Evolutionary conservation across 768 basidiomycete genomes (phyloP), one percentile per base, ranked within the genome.

Genomic region (Lepiota brunneoincarnata): DNA sequence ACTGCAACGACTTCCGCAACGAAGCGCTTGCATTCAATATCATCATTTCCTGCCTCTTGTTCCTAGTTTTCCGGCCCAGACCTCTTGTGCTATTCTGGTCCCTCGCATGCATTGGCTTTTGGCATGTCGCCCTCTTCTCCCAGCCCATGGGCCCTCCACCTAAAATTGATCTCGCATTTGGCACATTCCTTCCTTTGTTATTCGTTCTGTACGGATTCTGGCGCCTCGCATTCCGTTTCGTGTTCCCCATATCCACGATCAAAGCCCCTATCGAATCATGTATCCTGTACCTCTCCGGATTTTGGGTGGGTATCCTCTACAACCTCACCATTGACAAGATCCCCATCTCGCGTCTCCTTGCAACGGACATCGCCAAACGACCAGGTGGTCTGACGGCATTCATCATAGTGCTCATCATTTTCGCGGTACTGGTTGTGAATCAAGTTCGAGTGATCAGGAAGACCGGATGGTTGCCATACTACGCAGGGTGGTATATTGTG

Each of bases 371-470:
- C 50, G 66, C 63, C 6, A 78, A 82, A 61, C 79, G 82, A 35
- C 77, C 81, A 4, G 90, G 90, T 20, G 89, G 84, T 4, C 74
- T 92, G 42, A 72, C 75, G 1, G 82, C 85, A 5, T 74, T 92
- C 31, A 76, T 90, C 40, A 76, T 93, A 58, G 83, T 92, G 49
- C 60, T 86, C 38, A 57, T 91, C 11, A 71, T 89, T 55, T 66
- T 92, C 11, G 67, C 81, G 6, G 64, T 81, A 21, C 64, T 89
- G 43, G 81, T 79, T 31, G 61, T 86, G 34, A 93, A 93, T 64
- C 93, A 95, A 71, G 63, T 87, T 2, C 78, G 89, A n/a, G 82
- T 92, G 50, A 86, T 93, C 54, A 81, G 91, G 47, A 88, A 89
- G 68, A 92, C 89, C 0, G 91, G 92, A 1, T 91, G 88, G 84